phyloP scores from a whole-genome alignment of 1,284 basidiomycete species.

The Puccinia triticina region DNA sequence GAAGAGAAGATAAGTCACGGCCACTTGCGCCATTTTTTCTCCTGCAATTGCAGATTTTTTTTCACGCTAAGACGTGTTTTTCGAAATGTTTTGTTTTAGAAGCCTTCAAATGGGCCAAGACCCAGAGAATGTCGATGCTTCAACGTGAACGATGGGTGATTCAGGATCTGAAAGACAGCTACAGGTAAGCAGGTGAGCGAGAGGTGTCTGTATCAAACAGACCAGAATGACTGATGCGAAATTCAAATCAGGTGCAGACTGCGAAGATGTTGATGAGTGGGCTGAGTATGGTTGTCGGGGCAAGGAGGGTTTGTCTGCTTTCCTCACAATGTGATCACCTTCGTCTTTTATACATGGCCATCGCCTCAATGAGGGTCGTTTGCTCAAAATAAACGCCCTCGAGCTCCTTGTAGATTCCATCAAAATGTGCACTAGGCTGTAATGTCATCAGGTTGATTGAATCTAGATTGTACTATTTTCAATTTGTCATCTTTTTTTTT shows the following conservation, averaged over 20 bases:
- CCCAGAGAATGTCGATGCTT: not conserved
- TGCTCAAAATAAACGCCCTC: not conserved
- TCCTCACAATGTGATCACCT: not conserved
- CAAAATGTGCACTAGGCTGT: not conserved
- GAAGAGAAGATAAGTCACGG: not conserved
- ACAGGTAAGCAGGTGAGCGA: not conserved
- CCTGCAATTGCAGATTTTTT: not conserved
- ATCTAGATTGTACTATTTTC: not conserved
- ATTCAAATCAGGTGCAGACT: not conserved
- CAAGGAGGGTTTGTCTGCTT: not conserved
- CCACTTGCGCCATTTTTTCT: not conserved
- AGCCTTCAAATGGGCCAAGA: not conserved
- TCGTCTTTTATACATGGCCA: not conserved
- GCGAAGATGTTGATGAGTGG: not conserved
- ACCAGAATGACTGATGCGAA: not conserved
- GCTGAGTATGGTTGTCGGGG: not conserved
- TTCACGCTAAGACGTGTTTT: not conserved
- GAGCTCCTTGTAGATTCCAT: not conserved
- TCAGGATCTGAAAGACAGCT: constrained; percentile 4
- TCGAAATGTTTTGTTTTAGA: not conserved
- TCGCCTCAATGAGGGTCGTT: not conserved
- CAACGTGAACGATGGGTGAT: not conserved
- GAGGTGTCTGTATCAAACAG: constrained; percentile 9
- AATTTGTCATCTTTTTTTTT: not conserved
- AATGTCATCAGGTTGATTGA: not conserved